Base-by-base conservation (phyloP, 192 early-diverging fungal species). In the Coemansia sp. region DNA sequence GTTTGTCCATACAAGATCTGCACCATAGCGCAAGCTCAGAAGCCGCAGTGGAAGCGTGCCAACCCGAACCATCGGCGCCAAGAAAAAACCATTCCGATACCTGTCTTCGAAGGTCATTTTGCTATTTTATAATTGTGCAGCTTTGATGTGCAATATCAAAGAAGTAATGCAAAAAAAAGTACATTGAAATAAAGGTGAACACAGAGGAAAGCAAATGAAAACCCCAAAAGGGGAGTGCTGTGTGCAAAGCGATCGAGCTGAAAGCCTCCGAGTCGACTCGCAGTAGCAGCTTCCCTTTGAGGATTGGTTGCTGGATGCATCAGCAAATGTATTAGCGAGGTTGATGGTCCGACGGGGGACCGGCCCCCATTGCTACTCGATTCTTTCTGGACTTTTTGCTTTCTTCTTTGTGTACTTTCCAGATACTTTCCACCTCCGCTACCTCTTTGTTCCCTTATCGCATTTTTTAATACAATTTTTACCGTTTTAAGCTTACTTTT, bases 51-150 rank as follows among this genome's bases (percentile, higher is more conserved):
- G 95, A 20, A 95, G 79, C 0, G 94, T 92, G 23, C 95, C 95
- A 10, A 96, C 80, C 25, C 97, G 87, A 52, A 96, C 97, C 97
- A 99, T 99, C 19, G 97, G 97, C 7, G 97, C 97, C 50, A 99
- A 85, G 32, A 97, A 92, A 33, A 89, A 67, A 17, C 80, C 75
- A 23, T 71, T 70, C 66, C 82, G 70, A 51, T 87, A 78, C 23
- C 70, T 58, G 46, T 73, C 70, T 17, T 17, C 39, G 3, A 46
- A 17, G 11, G 11, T 17, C 39, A 46, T 46, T 46, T 46, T 17
- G 39, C 11, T 17, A 0, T 14, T 1, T 17, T 46, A 17, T 46
- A 46, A 46, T 46, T 17, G 39, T 14, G 11, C 14, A 46, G 39
- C 39, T 3, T 46, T 46, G 14, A 46, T 1, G 17, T 46, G 39